Conservation (phyloP, 2,329 filamentous ascomycete genomes). For the Microsporum ferrugineum region DNA sequence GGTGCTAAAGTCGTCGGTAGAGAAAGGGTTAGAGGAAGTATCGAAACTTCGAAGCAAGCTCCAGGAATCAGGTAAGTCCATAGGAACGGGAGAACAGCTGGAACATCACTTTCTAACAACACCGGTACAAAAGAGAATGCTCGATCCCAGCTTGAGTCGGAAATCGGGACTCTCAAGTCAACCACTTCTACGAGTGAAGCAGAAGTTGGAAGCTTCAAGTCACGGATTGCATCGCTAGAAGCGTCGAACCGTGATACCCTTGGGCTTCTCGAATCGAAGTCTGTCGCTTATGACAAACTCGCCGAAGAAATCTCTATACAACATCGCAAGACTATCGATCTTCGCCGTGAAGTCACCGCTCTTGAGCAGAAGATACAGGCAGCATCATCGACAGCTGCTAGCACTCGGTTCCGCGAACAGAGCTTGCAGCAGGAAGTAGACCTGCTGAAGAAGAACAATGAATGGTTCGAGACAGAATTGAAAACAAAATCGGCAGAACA, state of each 20-base stretch:
- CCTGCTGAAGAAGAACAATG: conserved; percentile 74
- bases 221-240: conserved; percentile 77
- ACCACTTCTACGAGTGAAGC: conserved; percentile 56
- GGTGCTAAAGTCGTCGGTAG: conserved; percentile 65
- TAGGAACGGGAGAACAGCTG: background rate
- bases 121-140: conserved; percentile 51
- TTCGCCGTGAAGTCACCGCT: conserved; percentile 68
- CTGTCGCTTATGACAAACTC: conserved; percentile 71
- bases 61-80: conserved; percentile 59
- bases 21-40: conserved; percentile 73
- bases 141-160: conserved; percentile 64
- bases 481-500: conserved; percentile 82
- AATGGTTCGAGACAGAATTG: conserved; percentile 85
- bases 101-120: conserved; percentile 6
- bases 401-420: conserved; percentile 81
- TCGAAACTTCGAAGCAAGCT: conserved; percentile 72
- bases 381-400: conserved; percentile 66
- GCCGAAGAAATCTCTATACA: conserved; percentile 77
- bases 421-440: conserved; percentile 83
- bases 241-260: conserved; percentile 85
- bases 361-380: conserved; percentile 77
- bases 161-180: conserved; percentile 66
- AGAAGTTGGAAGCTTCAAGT: conserved; percentile 61
- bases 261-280: conserved; percentile 80
- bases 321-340: conserved; percentile 74